Evolutionary conservation across 352 stramenopile genomes (phyloP).

Genomic region (Plasmopara viticola): DNA sequence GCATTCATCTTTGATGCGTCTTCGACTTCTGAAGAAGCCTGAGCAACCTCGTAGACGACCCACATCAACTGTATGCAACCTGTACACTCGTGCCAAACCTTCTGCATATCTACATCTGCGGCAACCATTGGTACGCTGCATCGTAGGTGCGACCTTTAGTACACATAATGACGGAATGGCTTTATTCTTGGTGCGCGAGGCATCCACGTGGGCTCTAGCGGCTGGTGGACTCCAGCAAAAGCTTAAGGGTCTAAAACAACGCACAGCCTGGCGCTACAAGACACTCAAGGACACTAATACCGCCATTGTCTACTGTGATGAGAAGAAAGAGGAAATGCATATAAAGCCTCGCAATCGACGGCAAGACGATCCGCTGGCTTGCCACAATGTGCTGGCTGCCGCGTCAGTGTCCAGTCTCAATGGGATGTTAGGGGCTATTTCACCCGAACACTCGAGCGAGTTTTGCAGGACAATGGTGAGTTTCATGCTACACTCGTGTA

Average conservation of each 20-base stretch:
- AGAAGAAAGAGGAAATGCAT: conserved; percentile 58
- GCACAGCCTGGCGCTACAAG: conserved; percentile 75
- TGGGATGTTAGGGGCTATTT: conserved; percentile 69
- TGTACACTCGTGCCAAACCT: too few species aligned
- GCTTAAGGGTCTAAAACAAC: conserved; percentile 77
- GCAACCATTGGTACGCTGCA: too few species aligned
- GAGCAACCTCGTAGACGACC: too few species aligned
- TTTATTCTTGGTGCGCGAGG: conserved; percentile 16
- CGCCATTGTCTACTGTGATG: conserved; percentile 67
- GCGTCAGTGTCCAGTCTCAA: conserved; percentile 64
- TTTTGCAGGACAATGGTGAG: conserved; percentile 80
- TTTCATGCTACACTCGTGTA: conserved; percentile 77
- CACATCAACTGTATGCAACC: too few species aligned
- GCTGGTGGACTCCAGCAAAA: conserved; percentile 70
- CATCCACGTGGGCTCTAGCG: conserved; percentile 75
- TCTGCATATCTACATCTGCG: too few species aligned
- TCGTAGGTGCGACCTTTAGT: too few species aligned
- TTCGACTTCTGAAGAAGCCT: too few species aligned
- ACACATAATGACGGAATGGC: too few species aligned
- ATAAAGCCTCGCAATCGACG: conserved; percentile 51
- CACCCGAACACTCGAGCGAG: conserved; percentile 62
- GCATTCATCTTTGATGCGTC: too few species aligned
- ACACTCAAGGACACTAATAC: conserved; percentile 69
- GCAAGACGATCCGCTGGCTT: conserved; percentile 57
- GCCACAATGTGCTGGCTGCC: conserved; percentile 62